These are phyloP conservation scores for Calycina marina DNA, from an alignment of 2,329 filamentous ascomycete genomes.

Conservation along the genomic window DNA sequence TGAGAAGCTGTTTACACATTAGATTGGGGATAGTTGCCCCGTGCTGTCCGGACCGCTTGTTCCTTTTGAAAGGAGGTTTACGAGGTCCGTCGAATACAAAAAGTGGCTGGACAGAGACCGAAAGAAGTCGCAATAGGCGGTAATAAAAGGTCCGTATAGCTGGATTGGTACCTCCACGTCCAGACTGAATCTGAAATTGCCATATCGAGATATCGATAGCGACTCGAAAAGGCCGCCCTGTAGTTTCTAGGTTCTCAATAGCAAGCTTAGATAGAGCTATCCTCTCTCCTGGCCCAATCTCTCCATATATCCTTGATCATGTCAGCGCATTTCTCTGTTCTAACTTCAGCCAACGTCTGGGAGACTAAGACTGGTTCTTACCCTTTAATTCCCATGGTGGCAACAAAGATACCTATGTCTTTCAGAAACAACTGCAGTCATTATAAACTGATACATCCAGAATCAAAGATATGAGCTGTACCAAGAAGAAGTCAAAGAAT, in stretches of 20 bases:
- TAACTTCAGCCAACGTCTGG: too few species aligned
- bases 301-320: conserved; percentile 83
- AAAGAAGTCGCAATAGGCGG: conserved; percentile 63
- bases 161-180: conserved; percentile 75
- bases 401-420: conserved; percentile 6
- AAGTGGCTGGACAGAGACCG: conserved; percentile 66
- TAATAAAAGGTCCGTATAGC: conserved; percentile 88
- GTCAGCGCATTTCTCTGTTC: too few species aligned
- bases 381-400: conserved; percentile 52
- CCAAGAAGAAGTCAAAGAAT: too few species aligned
- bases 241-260: conserved; percentile 57
- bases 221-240: conserved; percentile 61
- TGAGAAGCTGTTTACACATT: conserved; percentile 70
- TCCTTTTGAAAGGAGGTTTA: conserved; percentile 77
- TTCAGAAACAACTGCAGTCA: conserved; percentile 3
- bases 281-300: conserved; percentile 69
- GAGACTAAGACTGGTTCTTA: conserved; percentile 21
- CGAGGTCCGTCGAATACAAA: conserved; percentile 85
- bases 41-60: conserved; percentile 53
- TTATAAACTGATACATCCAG: too few species aligned
- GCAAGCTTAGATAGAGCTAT: conserved; percentile 74
- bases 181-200: conserved; percentile 86
- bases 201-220: conserved; percentile 95
- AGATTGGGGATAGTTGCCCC: conserved; percentile 55
- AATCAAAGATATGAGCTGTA: too few species aligned